phyloP scores from a whole-genome alignment of 2,329 filamentous ascomycete genomes.

The Cladophialophora yegresii region DNA sequence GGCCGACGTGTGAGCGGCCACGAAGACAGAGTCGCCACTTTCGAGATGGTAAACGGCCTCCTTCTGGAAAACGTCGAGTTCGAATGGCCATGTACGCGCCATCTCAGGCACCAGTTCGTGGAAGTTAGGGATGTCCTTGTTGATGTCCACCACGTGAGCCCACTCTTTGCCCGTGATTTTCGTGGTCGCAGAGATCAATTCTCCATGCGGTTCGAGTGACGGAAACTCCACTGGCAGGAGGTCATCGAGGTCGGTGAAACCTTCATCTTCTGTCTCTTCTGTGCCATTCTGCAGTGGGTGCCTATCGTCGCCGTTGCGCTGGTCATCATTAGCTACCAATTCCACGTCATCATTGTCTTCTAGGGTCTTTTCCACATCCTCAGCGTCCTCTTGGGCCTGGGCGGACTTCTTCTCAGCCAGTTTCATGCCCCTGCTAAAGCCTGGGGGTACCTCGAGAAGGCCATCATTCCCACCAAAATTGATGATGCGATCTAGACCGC shows the following conservation, averaged over 20 bases:
- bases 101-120: conserved; percentile 90
- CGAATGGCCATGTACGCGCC: conserved; percentile 94
- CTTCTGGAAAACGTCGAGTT: conserved; percentile 97
- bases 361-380: conserved; percentile 68
- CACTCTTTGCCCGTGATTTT: conserved; percentile 82
- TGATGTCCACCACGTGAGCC: conserved; percentile 98
- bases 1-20: conserved; percentile 94
- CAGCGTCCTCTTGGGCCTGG: conserved; percentile 62
- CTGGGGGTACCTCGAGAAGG: conserved; percentile 78
- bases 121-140: conserved; percentile 91
- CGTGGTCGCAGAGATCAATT: conserved; percentile 68
- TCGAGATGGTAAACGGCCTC: conserved; percentile 98
- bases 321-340: conserved; percentile 24
- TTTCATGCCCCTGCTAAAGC: conserved; percentile 75
- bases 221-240: conserved; percentile 91
- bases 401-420: conserved; percentile 64
- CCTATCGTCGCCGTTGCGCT: conserved; percentile 15
- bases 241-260: conserved; percentile 72
- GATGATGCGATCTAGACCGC: conserved; percentile 78
- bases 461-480: conserved; percentile 76
- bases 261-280: conserved; percentile 42
- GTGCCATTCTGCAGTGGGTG: conserved; percentile 16
- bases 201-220: conserved; percentile 79
- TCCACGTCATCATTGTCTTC: conserved; percentile 46
- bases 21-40: conserved; percentile 94